Percentiles rank a stretch among this genome's conserved stretches.
Conservation (phyloP, 768 basidiomycete species). For the Phylloporus sp. region DNA sequence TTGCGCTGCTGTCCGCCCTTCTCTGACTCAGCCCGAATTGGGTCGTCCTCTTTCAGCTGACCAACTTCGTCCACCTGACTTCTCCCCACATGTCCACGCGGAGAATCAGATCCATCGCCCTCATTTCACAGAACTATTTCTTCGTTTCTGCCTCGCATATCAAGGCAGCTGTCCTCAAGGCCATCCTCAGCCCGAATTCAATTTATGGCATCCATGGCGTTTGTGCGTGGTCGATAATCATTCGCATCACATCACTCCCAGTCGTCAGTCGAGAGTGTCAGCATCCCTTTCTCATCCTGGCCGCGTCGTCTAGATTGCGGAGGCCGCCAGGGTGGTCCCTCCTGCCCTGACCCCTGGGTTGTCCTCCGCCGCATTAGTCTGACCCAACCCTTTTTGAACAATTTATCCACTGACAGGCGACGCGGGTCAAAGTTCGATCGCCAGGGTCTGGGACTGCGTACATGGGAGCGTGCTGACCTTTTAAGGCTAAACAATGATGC, state of each 20-base stretch:
- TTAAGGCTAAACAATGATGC: constrained; percentile 4
- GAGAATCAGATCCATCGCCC: constrained; percentile 24
- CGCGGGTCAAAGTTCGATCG: not conserved
- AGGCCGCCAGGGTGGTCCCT: not conserved
- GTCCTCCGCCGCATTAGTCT: constrained; percentile 1
- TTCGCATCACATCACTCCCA: not conserved
- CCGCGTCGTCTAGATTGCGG: not conserved
- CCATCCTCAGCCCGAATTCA: constrained; percentile 6
- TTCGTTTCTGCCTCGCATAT: constrained; percentile 26
- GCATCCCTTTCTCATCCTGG: not conserved
- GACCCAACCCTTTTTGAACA: constrained; percentile 6
- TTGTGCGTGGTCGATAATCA: constrained; percentile 23
- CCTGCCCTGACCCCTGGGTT: constrained; percentile 19
- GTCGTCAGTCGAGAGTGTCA: not conserved
- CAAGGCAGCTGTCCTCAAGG: constrained; percentile 17
- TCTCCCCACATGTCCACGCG: constrained; percentile 24
- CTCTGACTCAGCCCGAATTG: constrained; percentile 1
- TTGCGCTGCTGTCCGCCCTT: constrained; percentile 9
- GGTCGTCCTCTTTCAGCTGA: constrained; percentile 9
- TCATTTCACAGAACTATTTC: constrained; percentile 21
- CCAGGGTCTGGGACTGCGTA: not conserved
- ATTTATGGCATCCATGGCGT: constrained; percentile 19
- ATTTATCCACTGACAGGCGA: not conserved
- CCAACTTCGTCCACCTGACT: constrained; percentile 16
- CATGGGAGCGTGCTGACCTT: constrained; percentile 12